phyloP scores from a whole-genome alignment of 2,329 filamentous ascomycete species.

The Penicillium palitans region DNA sequence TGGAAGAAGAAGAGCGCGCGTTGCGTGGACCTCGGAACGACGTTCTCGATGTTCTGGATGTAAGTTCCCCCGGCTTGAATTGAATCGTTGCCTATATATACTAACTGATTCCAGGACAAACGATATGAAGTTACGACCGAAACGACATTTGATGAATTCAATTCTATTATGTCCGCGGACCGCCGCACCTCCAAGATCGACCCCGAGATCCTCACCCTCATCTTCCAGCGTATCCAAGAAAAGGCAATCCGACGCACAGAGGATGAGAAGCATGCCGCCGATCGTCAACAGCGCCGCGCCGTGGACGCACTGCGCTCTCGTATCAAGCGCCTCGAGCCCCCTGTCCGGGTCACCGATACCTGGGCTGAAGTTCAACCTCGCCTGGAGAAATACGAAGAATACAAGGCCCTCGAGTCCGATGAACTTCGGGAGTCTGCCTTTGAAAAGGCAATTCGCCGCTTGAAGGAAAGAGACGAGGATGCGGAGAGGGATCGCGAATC shows the following conservation, averaged over 20 bases:
- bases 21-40: slow-evolving; percentile 78
- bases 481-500: slow-evolving; percentile 61
- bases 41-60: slow-evolving; percentile 84
- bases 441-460: slow-evolving; percentile 84
- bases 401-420: slow-evolving; percentile 76
- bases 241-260: slow-evolving; percentile 80
- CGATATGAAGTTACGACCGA: slow-evolving; percentile 85
- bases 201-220: slow-evolving; percentile 71
- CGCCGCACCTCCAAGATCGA: slow-evolving; percentile 85
- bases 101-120: slow-evolving; percentile 67
- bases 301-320: slow-evolving; percentile 80
- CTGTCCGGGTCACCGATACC: slow-evolving; percentile 72
- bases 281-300: slow-evolving; percentile 81
- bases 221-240: slow-evolving; percentile 85
- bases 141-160: slow-evolving; percentile 87
- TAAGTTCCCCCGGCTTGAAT: slow-evolving; percentile 48
- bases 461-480: slow-evolving; percentile 90
- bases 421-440: slow-evolving; percentile 81
- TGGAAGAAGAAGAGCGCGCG: slow-evolving; percentile 91
- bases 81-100: not conserved
- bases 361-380: slow-evolving; percentile 85
- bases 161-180: slow-evolving; percentile 78
- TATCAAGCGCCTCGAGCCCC: slow-evolving; percentile 88
- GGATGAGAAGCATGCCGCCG: slow-evolving; percentile 77
- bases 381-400: slow-evolving; percentile 80